These are phyloP conservation scores for Pseudomonodictys pantanalensis DNA, from an alignment of 495 filamentous ascomycete species.

Conservation along the genomic window DNA sequence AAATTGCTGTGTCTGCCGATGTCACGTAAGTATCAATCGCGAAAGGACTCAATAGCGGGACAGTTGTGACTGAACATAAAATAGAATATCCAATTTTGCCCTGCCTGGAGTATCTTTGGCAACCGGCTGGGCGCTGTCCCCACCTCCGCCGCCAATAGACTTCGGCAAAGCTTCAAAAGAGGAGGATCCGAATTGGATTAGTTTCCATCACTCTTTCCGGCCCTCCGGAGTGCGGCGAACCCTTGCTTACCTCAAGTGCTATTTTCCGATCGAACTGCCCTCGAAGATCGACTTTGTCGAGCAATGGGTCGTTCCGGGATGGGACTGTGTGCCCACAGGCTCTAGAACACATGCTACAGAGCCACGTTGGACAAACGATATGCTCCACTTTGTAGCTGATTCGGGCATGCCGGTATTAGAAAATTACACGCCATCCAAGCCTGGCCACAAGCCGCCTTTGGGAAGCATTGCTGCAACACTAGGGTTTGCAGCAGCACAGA, in stretches of 20 bases:
- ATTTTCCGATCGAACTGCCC: background rate
- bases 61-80: background rate
- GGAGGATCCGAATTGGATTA: background rate
- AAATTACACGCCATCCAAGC: background rate
- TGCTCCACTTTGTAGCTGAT: conserved; percentile 8
- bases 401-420: conserved; percentile 4
- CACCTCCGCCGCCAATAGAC: background rate
- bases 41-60: background rate
- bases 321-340: conserved; percentile 4
- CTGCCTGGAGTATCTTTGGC: background rate
- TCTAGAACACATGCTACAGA: background rate
- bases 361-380: conserved; percentile 6
- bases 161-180: background rate
- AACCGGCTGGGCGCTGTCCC: background rate
- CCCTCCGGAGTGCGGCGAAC: background rate
- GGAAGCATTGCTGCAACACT: background rate
- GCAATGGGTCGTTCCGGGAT: conserved; percentile 10
- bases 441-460: background rate
- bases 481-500: background rate
- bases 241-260: background rate
- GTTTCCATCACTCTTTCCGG: background rate
- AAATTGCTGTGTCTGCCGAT: conserved; percentile 1
- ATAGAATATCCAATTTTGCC: background rate
- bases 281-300: background rate
- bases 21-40: background rate